phyloP scores from a whole-genome alignment of 2,329 filamentous ascomycete genomes.

The Xylaria polymorpha region DNA sequence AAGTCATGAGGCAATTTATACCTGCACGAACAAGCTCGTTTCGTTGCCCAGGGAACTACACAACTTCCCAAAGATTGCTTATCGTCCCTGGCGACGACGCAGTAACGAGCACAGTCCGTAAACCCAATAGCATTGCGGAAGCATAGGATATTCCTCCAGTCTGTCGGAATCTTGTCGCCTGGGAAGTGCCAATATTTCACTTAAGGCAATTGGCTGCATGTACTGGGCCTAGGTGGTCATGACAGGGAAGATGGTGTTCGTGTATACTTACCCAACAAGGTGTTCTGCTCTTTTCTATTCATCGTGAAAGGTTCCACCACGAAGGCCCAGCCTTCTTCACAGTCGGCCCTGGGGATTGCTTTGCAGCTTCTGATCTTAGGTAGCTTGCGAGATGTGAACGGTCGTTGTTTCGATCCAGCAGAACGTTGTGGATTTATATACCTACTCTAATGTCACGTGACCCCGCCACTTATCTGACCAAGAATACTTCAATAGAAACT shows the following conservation, averaged over 20 bases:
- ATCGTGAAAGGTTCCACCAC: constrained; percentile 34
- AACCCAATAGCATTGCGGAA: too few species aligned
- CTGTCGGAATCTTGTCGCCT: not conserved
- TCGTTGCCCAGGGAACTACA: not conserved
- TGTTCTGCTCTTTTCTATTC: constrained; percentile 47
- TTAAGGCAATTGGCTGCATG: constrained; percentile 6
- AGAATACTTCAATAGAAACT: not conserved
- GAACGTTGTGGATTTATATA: not conserved
- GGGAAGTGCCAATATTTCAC: not conserved
- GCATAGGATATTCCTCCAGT: not conserved
- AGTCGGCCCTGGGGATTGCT: not conserved
- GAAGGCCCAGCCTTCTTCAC: constrained; percentile 9
- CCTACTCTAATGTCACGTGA: constrained; percentile 6
- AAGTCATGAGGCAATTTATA: not conserved
- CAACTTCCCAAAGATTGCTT: not conserved
- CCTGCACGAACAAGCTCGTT: not conserved
- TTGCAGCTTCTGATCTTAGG: not conserved
- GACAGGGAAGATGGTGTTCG: not conserved
- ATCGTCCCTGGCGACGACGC: not conserved
- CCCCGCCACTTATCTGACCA: not conserved
- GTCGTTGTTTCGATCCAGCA: not conserved
- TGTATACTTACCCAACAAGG: constrained; percentile 45
- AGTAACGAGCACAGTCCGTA: not conserved
- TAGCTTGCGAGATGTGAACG: not conserved
- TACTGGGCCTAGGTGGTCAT: not conserved